Percentiles rank a stretch among this genome's conserved stretches.
phyloP scores from a whole-genome alignment of 129 eudicot species.

The Lactuca saligna region DNA sequence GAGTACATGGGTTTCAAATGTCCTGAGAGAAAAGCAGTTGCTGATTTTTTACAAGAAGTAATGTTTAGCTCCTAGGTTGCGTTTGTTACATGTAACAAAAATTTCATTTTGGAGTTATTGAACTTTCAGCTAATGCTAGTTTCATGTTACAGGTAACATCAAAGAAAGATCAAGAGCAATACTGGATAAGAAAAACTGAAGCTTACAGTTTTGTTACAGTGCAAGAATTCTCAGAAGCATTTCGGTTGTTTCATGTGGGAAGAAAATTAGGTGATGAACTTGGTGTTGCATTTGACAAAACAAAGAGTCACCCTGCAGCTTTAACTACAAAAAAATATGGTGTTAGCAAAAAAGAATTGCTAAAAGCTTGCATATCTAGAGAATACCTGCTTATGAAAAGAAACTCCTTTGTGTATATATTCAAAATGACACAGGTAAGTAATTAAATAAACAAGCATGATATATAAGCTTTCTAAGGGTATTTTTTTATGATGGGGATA shows the following conservation, averaged over 20 bases:
- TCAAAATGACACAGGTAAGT: slow-evolving; percentile 60
- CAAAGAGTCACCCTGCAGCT: slow-evolving; percentile 80
- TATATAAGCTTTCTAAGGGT: no score
- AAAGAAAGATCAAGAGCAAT: slow-evolving; percentile 70
- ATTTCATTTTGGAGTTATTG: neutral
- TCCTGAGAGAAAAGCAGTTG: slow-evolving; percentile 63
- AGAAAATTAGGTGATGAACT: slow-evolving; percentile 61
- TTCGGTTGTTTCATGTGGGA: slow-evolving; percentile 75
- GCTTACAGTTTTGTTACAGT: slow-evolving; percentile 52
- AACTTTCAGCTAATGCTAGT: neutral
- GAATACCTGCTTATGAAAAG: slow-evolving; percentile 78
- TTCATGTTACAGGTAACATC: slow-evolving; percentile 56
- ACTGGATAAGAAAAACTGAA: slow-evolving; percentile 49
- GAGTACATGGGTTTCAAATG: slow-evolving; percentile 61
- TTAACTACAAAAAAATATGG: slow-evolving; percentile 70
- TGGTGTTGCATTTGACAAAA: slow-evolving; percentile 61
- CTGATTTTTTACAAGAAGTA: slow-evolving; percentile 80
- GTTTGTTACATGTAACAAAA: neutral
- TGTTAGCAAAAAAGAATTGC: slow-evolving; percentile 58
- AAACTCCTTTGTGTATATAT: slow-evolving; percentile 77
- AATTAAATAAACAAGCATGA: neutral
- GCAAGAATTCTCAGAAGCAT: slow-evolving; percentile 71
- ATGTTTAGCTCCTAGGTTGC: slow-evolving; percentile 2
- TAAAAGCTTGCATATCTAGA: slow-evolving; percentile 74
- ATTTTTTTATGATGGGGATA: no score